These are phyloP conservation scores for Arthrobotrys sinensis DNA, from an alignment of 2,329 filamentous ascomycete genomes.

Conservation along the genomic window DNA sequence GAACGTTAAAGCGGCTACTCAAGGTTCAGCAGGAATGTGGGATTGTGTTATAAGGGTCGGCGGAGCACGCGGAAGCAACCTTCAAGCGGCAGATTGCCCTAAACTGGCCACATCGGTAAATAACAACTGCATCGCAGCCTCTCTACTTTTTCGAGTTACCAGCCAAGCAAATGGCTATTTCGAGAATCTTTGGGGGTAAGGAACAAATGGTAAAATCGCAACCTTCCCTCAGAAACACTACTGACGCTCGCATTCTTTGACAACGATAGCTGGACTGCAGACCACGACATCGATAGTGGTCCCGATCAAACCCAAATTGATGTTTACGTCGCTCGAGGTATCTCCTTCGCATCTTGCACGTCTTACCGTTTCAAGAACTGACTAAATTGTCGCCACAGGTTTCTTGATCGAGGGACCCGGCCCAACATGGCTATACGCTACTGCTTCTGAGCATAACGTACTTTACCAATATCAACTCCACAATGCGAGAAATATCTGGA, in stretches of 20 bases:
- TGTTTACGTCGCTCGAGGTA: conserved; percentile 64
- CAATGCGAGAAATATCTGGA: conserved; percentile 70
- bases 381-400: conserved; percentile 61
- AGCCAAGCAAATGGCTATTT: conserved; percentile 67
- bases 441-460: conserved; percentile 71
- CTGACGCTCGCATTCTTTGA: too few relatives aligned
- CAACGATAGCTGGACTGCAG: conserved; percentile 70
- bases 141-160: conserved; percentile 67
- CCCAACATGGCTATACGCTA: conserved; percentile 69
- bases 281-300: conserved; percentile 65
- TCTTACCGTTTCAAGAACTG: background rate
- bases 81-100: conserved; percentile 69
- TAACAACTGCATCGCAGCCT: conserved; percentile 65
- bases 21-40: conserved; percentile 70
- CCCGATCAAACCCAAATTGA: conserved; percentile 64
- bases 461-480: conserved; percentile 72
- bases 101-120: conserved; percentile 65
- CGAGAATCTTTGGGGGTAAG: conserved; percentile 71
- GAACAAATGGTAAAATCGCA: too few relatives aligned
- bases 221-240: too few relatives aligned
- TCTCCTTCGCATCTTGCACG: conserved; percentile 62
- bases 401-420: conserved; percentile 66
- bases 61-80: conserved; percentile 71
- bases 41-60: conserved; percentile 65
- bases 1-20: conserved; percentile 73